Base-by-base conservation (phyloP, 1,284 basidiomycete genomes). In the Rhodotorula sp. region DNA sequence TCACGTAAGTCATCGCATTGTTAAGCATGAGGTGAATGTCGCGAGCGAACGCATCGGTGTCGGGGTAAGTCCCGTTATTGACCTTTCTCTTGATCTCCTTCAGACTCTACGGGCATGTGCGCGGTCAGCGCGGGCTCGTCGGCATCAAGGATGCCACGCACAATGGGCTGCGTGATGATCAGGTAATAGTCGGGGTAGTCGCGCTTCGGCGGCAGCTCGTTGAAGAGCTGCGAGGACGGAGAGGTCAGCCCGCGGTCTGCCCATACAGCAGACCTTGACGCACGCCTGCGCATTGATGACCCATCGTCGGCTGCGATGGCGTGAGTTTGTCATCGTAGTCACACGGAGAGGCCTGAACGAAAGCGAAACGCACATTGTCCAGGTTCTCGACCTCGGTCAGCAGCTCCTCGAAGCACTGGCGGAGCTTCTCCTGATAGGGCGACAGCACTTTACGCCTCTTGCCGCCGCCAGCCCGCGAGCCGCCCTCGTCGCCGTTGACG, bases 131-230 rank as follows among this genome's bases (percentile, higher is more conserved):
- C 2, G 24, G 46, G 19, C 11, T 11, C 24, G 20, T 39, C 6
- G 29, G 9, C 10, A 20, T 11, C n/a, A 19, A 3, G 27, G 24
- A 34, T 3, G 39, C 2, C 20, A 59, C 73, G 53, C 20, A 74
- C 71, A 76, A 98, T 96, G 1, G 94, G 95, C 63, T 84, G 81
- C 39, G 80, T 80, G 76, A 89, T 88, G 75, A 88, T 81, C 57
- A 87, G 83, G 79, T 93, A 94, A 80, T 97, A 98, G 78, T 96
- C 92, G 11, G 93, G 92, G 79, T 96, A 97, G 72, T 90, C 88
- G 86, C 90, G 77, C 72, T 78, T 78, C 54, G 76, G 78, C 46
- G 81, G 81, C 10, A 82, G 75, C 57, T 80, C 79, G 48, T 79
- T 72, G 77, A 82, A 82, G n/a, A 67, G 48, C 59, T 61, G 59